A percentile compares a stretch with the other conserved stretches of the same genome.
phyloP scores from a whole-genome alignment of 2,329 filamentous ascomycete species.

The Colletotrichum lindemuthianum region DNA sequence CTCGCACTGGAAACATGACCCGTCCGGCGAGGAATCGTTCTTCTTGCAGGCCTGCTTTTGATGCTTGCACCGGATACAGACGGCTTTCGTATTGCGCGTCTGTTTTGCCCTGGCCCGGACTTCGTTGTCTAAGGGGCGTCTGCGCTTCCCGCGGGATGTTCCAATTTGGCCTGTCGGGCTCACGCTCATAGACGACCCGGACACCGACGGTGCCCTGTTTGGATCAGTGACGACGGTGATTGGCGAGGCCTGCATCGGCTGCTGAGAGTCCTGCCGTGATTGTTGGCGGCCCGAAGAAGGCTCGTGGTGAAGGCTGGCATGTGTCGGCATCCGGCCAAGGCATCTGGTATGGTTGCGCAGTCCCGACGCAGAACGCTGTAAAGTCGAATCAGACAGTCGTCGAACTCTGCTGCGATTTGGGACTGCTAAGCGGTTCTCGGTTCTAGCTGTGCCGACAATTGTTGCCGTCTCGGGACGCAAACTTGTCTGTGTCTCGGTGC shows the following conservation, averaged over 20 bases:
- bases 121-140: constrained; percentile 25
- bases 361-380: neutral
- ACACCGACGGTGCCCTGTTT: neutral
- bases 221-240: constrained; percentile 1
- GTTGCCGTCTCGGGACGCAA: too few relatives aligned
- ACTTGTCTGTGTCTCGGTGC: too few relatives aligned
- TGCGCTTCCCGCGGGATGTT: constrained; percentile 26
- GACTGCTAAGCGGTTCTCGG: neutral
- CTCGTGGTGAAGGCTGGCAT: neutral
- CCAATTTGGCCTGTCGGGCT: neutral
- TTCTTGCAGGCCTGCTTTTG: constrained; percentile 30
- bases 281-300: neutral
- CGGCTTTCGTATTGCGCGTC: constrained; percentile 33
- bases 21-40: constrained; percentile 12
- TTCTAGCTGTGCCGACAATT: too few relatives aligned
- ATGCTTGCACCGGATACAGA: constrained; percentile 37
- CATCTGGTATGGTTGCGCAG: too few relatives aligned
- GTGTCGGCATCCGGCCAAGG: neutral
- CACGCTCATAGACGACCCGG: neutral
- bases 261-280: constrained; percentile 2
- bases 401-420: constrained; percentile 1
- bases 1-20: constrained; percentile 29
- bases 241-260: too few relatives aligned
- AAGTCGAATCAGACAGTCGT: neutral
- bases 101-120: constrained; percentile 30